A percentile compares a stretch with the other conserved stretches of the same genome.
These are phyloP conservation scores for Acanthamoeba lenticulata DNA, from an alignment of 208 protist genomes.

Conservation along the genomic window DNA sequence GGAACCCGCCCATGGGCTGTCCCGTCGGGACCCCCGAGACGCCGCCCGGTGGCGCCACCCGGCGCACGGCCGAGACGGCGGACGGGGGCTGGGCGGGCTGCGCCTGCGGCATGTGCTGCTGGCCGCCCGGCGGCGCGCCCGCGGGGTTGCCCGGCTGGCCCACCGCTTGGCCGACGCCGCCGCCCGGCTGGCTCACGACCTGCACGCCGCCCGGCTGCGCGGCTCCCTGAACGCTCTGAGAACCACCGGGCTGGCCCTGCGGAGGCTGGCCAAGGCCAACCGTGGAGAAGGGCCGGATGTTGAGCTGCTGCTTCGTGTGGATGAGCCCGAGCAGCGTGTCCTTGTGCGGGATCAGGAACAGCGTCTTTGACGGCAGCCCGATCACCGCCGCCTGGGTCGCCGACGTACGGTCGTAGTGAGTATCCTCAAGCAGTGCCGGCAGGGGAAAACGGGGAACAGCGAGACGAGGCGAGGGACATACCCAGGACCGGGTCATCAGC, in stretches of 20 bases:
- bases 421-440: neutral
- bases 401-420: neutral
- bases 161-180: neutral
- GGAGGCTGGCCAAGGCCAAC: neutral
- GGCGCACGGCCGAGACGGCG: neutral
- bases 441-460: neutral
- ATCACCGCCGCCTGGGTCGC: slow-evolving; percentile 8
- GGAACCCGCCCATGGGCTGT: neutral
- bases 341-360: neutral
- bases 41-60: neutral
- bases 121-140: too few relatives aligned
- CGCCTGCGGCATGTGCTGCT: too few relatives aligned
- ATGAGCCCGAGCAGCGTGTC: neutral
- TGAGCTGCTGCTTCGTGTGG: neutral
- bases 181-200: neutral
- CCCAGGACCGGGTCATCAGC: neutral
- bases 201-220: neutral
- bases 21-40: neutral
- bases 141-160: too few relatives aligned
- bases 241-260: neutral
- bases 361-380: neutral
- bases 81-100: too few relatives aligned
- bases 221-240: too few relatives aligned
- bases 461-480: neutral
- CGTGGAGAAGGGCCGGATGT: neutral